phyloP scores from a whole-genome alignment of 2,329 filamentous ascomycete genomes.

The Atkinsonella texensis region DNA sequence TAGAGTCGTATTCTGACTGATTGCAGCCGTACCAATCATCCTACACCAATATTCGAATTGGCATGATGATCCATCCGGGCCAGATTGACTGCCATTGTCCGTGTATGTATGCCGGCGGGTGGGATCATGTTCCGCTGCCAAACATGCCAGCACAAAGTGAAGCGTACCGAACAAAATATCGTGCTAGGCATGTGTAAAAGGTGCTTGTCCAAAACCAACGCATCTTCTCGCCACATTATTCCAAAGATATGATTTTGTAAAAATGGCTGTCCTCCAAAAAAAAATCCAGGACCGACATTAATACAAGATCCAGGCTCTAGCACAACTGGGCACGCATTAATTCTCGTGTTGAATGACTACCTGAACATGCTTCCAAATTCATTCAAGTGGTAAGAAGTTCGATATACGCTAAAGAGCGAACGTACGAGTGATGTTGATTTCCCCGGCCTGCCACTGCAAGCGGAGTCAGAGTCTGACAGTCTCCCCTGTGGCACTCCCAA shows the following conservation, averaged over 20 bases:
- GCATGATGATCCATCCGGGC: background rate
- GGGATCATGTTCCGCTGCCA: slow-evolving; percentile 1
- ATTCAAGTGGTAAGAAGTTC: no score
- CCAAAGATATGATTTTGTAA: background rate
- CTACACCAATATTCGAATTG: background rate
- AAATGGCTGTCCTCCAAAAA: background rate
- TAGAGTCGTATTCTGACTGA: no score
- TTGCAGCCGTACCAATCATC: background rate
- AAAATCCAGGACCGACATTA: no score
- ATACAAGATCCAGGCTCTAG: no score
- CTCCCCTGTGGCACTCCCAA: background rate
- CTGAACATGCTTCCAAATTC: no score
- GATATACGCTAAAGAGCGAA: no score
- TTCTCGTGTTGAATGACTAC: no score
- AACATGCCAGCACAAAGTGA: slow-evolving; percentile 7
- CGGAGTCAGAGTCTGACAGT: no score
- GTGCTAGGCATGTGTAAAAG: background rate
- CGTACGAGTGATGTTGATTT: no score
- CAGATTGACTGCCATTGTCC: background rate
- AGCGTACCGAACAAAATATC: background rate
- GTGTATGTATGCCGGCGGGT: background rate
- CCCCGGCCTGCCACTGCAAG: no score
- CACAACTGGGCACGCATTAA: no score
- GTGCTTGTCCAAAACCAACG: background rate
- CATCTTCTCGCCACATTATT: background rate